A percentile compares a stretch with the other conserved stretches of the same genome.
These are phyloP conservation scores for Botrytis elliptica DNA, from an alignment of 2,329 filamentous ascomycete species.

Conservation along the genomic window DNA sequence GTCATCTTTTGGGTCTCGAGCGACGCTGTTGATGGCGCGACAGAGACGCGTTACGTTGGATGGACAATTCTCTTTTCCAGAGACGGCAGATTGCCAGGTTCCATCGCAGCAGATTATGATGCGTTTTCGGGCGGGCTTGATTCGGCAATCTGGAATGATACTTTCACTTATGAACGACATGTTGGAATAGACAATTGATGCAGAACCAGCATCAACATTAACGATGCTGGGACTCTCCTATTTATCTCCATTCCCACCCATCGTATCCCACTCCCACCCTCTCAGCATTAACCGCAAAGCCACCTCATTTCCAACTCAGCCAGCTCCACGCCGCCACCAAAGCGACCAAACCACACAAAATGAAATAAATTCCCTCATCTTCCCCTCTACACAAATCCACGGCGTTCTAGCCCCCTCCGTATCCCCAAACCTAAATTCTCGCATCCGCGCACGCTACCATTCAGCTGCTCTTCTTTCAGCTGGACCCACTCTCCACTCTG, in stretches of 20 bases:
- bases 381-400: neutral
- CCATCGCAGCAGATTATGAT: slow-evolving; percentile 17
- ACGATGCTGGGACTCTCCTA: neutral
- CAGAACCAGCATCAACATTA: neutral
- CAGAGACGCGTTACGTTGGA: slow-evolving; percentile 11
- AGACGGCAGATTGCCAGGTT: slow-evolving; percentile 16
- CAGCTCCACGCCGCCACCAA: neutral
- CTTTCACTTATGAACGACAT: neutral
- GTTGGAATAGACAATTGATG: neutral
- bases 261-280: neutral
- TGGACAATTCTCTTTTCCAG: slow-evolving; percentile 2
- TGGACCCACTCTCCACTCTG: neutral
- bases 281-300: neutral
- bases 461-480: neutral
- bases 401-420: neutral
- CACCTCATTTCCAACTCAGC: neutral
- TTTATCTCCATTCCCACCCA: neutral
- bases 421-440: neutral
- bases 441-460: neutral
- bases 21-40: slow-evolving; percentile 13
- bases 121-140: neutral
- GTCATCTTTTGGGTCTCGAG: neutral
- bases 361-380: neutral
- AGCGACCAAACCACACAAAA: neutral
- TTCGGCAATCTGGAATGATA: neutral